Evolutionary conservation across 1,284 basidiomycete species (phyloP).

Genomic region (Ceratobasidium sp.): DNA sequence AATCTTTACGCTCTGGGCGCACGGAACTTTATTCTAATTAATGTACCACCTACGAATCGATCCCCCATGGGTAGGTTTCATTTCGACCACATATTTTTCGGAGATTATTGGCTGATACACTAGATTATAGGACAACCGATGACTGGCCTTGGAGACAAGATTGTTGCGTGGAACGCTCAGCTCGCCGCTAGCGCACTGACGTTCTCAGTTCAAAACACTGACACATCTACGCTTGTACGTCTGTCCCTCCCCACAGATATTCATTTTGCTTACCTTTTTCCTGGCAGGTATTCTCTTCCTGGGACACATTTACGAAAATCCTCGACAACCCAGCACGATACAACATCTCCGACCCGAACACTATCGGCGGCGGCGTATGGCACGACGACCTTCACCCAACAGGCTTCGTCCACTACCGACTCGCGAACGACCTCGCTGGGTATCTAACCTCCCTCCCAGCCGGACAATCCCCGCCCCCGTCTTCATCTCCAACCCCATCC

Average conservation of each 20-base stretch:
- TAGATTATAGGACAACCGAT: slow-evolving; percentile 1
- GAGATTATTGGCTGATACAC: too few species aligned
- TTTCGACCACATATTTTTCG: too few species aligned
- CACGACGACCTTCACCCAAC: slow-evolving; percentile 20
- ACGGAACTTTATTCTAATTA: slow-evolving; percentile 70
- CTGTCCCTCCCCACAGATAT: too few species aligned
- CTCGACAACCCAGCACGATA: slow-evolving; percentile 3
- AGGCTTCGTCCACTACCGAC: neutral
- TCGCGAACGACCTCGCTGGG: slow-evolving; percentile 11
- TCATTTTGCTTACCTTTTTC: too few species aligned
- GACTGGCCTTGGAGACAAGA: neutral
- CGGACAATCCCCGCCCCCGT: neutral
- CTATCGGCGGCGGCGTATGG: slow-evolving; percentile 10
- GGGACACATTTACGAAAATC: slow-evolving; percentile 11
- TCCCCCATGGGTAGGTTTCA: slow-evolving; percentile 58
- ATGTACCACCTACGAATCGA: slow-evolving; percentile 67
- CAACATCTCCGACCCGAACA: slow-evolving; percentile 1
- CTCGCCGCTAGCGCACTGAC: neutral
- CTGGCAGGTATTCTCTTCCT: slow-evolving; percentile 12
- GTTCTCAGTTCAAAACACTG: neutral
- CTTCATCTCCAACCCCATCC: too few species aligned
- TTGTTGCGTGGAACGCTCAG: slow-evolving; percentile 12
- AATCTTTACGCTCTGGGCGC: slow-evolving; percentile 62
- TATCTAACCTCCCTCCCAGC: neutral
- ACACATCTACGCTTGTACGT: slow-evolving; percentile 9